phyloP scores from a whole-genome alignment of 192 early-diverging fungal species.

The Chytriomyces sp. region DNA sequence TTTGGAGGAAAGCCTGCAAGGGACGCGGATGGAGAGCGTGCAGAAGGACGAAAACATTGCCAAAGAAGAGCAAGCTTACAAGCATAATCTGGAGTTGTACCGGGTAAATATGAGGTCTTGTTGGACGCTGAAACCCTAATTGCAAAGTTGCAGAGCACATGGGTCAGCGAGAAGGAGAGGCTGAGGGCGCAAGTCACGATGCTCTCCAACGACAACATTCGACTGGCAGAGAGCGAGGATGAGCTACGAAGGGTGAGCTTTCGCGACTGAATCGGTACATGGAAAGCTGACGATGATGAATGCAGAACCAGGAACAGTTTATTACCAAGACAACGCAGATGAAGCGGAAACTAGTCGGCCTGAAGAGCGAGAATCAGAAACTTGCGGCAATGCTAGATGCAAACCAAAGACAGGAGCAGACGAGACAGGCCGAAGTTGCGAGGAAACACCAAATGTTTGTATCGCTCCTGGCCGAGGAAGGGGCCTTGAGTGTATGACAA shows the following conservation, averaged over 20 bases:
- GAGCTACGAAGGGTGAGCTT: constrained; percentile 12
- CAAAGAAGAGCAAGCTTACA: constrained; percentile 28
- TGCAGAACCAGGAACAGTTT: constrained; percentile 28
- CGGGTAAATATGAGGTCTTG: background rate
- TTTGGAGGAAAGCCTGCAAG: constrained; percentile 27
- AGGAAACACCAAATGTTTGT: constrained; percentile 35
- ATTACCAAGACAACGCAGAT: constrained; percentile 34
- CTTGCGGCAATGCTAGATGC: constrained; percentile 30
- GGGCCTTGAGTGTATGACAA: background rate
- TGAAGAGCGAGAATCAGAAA: constrained; percentile 23
- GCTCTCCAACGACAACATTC: constrained; percentile 27
- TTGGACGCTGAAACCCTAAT: background rate
- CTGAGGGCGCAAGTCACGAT: constrained; percentile 23
- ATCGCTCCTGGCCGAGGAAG: constrained; percentile 27
- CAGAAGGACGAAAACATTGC: constrained; percentile 30
- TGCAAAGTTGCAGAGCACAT: constrained; percentile 23
- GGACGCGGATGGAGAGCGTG: constrained; percentile 27
- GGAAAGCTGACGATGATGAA: background rate
- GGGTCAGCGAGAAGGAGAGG: constrained; percentile 19
- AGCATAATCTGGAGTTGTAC: constrained; percentile 28
- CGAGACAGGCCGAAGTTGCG: constrained; percentile 25
- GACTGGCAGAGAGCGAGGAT: constrained; percentile 14
- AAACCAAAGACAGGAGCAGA: constrained; percentile 14
- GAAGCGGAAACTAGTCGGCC: constrained; percentile 22
- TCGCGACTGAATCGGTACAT: too few species aligned